Percentiles rank a stretch among this genome's conserved stretches.
Conservation (phyloP, 2,329 filamentous ascomycete genomes). For the Arthrobotrys iridis region DNA sequence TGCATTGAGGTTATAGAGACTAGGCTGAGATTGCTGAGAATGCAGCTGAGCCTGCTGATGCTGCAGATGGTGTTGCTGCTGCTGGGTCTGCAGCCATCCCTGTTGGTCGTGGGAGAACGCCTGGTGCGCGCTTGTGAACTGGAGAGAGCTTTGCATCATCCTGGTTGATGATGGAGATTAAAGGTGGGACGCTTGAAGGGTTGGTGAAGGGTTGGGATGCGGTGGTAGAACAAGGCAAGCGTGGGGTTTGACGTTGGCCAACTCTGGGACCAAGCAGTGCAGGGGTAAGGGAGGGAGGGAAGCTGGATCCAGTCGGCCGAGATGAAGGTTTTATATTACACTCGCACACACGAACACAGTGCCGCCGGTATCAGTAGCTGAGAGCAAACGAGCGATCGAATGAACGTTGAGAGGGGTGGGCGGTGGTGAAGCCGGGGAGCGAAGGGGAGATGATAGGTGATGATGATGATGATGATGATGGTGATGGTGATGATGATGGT, state of each 20-base stretch:
- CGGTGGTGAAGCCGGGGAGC: background rate
- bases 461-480: background rate
- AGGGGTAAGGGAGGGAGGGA: slow-evolving; percentile 23
- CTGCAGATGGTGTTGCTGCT: slow-evolving; percentile 55
- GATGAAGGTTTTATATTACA: slow-evolving; percentile 10
- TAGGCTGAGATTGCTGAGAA: slow-evolving; percentile 44
- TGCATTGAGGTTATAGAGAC: slow-evolving; percentile 44
- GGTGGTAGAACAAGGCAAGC: slow-evolving; percentile 8
- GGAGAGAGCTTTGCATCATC: slow-evolving; percentile 53
- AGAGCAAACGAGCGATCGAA: background rate
- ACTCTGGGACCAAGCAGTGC: background rate
- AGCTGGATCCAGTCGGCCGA: slow-evolving; percentile 46
- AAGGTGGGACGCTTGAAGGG: background rate
- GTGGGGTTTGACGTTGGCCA: slow-evolving; percentile 26
- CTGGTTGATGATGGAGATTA: slow-evolving; percentile 3
- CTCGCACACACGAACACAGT: slow-evolving; percentile 12
- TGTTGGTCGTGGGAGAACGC: slow-evolving; percentile 58
- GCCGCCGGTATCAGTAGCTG: slow-evolving; percentile 16
- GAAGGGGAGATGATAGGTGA: background rate
- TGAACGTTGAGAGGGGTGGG: background rate
- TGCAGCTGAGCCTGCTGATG: slow-evolving; percentile 54
- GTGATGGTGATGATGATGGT: background rate
- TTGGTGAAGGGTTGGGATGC: slow-evolving; percentile 5
- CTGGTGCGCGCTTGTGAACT: slow-evolving; percentile 54
- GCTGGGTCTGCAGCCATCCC: slow-evolving; percentile 55